Evolutionary conservation across 148 eudicot species (phyloP).

Genomic region (Cornus kousa): DNA sequence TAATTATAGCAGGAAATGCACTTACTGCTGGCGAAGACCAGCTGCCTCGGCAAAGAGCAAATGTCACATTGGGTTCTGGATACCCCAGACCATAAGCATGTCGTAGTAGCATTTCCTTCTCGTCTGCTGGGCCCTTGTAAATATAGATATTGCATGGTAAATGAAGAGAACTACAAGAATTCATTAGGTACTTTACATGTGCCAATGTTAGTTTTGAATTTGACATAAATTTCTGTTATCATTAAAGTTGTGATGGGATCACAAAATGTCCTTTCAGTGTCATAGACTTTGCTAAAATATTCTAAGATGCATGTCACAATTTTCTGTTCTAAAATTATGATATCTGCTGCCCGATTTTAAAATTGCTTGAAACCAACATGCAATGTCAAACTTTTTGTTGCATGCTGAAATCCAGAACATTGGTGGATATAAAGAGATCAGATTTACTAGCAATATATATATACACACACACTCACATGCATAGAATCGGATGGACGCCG

Average conservation of each 20-base stretch:
- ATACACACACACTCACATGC: constrained; percentile 43
- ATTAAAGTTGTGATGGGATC: not conserved
- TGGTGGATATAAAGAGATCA: not conserved
- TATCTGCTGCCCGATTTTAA: not conserved
- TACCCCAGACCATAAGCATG: constrained; percentile 74
- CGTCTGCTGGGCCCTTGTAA: constrained; percentile 51
- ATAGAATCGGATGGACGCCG: constrained; percentile 66
- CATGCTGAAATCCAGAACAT: not conserved
- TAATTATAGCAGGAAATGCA: constrained; percentile 1
- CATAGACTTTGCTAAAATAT: not conserved
- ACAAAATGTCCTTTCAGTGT: not conserved
- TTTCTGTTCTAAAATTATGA: not conserved
- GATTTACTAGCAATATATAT: not conserved
- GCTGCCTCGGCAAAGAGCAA: constrained; percentile 88
- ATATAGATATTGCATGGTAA: constrained; percentile 16
- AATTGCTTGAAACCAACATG: not conserved
- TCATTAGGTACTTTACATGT: not conserved
- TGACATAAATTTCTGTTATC: not conserved
- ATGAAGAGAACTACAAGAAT: not conserved
- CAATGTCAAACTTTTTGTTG: not conserved
- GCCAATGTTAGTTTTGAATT: not conserved
- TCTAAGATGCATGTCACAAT: not conserved
- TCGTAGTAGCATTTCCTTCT: constrained; percentile 67
- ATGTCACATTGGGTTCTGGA: constrained; percentile 92
- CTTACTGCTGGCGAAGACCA: constrained; percentile 97